Percentiles rank a stretch among this genome's conserved stretches.
Evolutionary conservation across 2,329 filamentous ascomycete species (phyloP).

Genomic region (Sporothrix humicola): DNA sequence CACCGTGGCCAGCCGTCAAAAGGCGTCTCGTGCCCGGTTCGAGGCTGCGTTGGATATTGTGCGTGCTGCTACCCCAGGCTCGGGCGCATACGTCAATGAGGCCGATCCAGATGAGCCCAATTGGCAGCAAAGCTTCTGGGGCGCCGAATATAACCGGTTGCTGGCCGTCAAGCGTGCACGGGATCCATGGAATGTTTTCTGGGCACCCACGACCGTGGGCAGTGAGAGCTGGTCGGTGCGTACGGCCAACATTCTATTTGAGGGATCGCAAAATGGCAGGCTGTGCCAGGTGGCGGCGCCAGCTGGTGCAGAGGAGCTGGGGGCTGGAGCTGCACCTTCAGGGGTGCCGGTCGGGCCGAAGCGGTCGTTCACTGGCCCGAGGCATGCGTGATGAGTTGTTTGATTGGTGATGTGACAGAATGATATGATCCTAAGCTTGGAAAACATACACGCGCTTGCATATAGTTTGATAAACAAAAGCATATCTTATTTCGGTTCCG

Average conservation of each 20-base stretch:
- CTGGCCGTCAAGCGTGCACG: conserved; percentile 35
- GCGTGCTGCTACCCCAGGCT: conserved; percentile 33
- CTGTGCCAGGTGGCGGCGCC: conserved; percentile 37
- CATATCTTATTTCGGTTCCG: not conserved
- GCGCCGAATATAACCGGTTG: conserved; percentile 36
- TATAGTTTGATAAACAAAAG: not conserved
- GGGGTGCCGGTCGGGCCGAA: not conserved
- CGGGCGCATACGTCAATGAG: conserved; percentile 38
- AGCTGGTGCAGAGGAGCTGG: not conserved
- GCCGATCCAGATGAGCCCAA: conserved; percentile 35
- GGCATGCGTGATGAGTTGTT: not conserved
- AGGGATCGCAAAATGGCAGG: conserved; percentile 40
- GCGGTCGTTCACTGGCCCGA: conserved; percentile 14
- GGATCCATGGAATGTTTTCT: conserved; percentile 39
- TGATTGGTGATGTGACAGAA: too few species aligned
- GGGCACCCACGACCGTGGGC: conserved; percentile 48
- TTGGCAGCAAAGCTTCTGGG: conserved; percentile 38
- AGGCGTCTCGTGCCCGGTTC: conserved; percentile 26
- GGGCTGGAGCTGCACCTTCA: not conserved
- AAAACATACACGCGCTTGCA: not conserved
- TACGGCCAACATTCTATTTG: conserved; percentile 44
- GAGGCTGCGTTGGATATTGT: conserved; percentile 30
- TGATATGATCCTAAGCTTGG: not conserved
- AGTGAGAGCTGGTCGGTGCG: conserved; percentile 51
- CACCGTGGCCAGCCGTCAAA: not conserved